These are phyloP conservation scores for Penicillium aurantiogriseum DNA, from an alignment of 2,329 filamentous ascomycete genomes.

Conservation along the genomic window DNA sequence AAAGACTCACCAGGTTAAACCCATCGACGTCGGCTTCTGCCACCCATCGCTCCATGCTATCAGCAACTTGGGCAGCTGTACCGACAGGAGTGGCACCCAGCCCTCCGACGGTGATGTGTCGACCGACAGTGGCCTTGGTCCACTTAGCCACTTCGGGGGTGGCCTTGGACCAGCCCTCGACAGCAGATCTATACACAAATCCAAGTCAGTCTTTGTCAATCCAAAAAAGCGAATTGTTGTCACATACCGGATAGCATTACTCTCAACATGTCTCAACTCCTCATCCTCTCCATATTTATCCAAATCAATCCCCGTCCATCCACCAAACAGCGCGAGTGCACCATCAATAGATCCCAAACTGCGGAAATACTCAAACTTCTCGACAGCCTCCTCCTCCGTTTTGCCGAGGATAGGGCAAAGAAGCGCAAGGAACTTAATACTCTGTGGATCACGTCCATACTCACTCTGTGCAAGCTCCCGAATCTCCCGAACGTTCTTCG, in stretches of 20 bases:
- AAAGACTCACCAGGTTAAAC: conserved; percentile 64
- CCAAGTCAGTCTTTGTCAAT: conserved; percentile 8
- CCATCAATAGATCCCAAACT: conserved; percentile 64
- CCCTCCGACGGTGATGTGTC: conserved; percentile 67
- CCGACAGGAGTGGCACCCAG: conserved; percentile 65
- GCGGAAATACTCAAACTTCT: conserved; percentile 62
- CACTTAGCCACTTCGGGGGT: conserved; percentile 63
- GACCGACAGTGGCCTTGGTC: conserved; percentile 69
- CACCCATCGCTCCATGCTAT: conserved; percentile 67
- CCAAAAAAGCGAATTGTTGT: not conserved
- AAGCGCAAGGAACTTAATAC: conserved; percentile 67
- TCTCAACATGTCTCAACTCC: conserved; percentile 61
- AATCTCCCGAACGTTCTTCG: conserved; percentile 63
- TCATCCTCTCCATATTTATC: conserved; percentile 61
- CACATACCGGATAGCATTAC: conserved; percentile 56
- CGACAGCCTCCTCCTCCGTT: conserved; percentile 65
- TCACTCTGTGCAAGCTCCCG: conserved; percentile 53
- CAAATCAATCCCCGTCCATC: conserved; percentile 70
- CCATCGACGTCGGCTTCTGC: conserved; percentile 69
- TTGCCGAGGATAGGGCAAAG: conserved; percentile 64
- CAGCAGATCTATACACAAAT: conserved; percentile 44
- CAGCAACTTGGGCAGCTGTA: conserved; percentile 63
- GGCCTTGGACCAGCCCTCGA: conserved; percentile 53
- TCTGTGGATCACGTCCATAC: conserved; percentile 57
- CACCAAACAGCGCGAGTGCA: conserved; percentile 68